Evolutionary conservation across 2,329 filamentous ascomycete species (phyloP).

Genomic region (Monilinia polystroma): DNA sequence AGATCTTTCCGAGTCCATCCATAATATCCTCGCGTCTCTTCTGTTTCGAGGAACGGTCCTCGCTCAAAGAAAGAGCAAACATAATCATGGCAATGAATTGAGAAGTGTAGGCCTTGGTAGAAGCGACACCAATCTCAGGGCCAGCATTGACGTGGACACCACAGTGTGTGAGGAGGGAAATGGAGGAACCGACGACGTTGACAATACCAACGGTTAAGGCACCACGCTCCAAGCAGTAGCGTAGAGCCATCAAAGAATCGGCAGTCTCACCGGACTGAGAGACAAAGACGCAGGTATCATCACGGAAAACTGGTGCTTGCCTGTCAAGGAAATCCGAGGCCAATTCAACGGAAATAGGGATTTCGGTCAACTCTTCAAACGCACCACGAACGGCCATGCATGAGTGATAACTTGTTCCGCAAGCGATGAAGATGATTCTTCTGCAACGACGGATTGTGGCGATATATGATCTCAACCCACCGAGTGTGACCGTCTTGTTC

Average conservation of each 20-base stretch:
- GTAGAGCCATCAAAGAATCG: slow-evolving; percentile 93
- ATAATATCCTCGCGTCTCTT: slow-evolving; percentile 94
- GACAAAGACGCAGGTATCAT: slow-evolving; percentile 98
- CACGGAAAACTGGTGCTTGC: slow-evolving; percentile 96
- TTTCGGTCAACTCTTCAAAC: slow-evolving; percentile 97
- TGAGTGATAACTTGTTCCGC: slow-evolving; percentile 96
- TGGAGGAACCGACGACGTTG: slow-evolving; percentile 97
- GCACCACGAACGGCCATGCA: slow-evolving; percentile 99
- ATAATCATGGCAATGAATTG: slow-evolving; percentile 99
- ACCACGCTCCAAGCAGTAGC: slow-evolving; percentile 97
- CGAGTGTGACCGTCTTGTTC: slow-evolving; percentile 93
- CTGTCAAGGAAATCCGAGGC: slow-evolving; percentile 98
- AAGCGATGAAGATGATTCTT: slow-evolving; percentile 98
- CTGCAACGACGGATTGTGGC: slow-evolving; percentile 94
- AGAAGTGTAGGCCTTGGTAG: slow-evolving; percentile 98
- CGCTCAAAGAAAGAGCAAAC: slow-evolving; percentile 94
- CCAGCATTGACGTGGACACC: slow-evolving; percentile 99
- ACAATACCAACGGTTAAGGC: slow-evolving; percentile 97
- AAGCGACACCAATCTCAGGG: slow-evolving; percentile 97
- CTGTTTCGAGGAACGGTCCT: slow-evolving; percentile 94
- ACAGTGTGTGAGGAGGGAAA: slow-evolving; percentile 97
- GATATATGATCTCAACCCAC: slow-evolving; percentile 95
- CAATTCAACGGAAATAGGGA: slow-evolving; percentile 94
- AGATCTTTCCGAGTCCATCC: slow-evolving; percentile 83
- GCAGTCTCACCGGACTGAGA: slow-evolving; percentile 98